phyloP scores from a whole-genome alignment of 2,329 filamentous ascomycete species.

The Sarocladium brachiariae region DNA sequence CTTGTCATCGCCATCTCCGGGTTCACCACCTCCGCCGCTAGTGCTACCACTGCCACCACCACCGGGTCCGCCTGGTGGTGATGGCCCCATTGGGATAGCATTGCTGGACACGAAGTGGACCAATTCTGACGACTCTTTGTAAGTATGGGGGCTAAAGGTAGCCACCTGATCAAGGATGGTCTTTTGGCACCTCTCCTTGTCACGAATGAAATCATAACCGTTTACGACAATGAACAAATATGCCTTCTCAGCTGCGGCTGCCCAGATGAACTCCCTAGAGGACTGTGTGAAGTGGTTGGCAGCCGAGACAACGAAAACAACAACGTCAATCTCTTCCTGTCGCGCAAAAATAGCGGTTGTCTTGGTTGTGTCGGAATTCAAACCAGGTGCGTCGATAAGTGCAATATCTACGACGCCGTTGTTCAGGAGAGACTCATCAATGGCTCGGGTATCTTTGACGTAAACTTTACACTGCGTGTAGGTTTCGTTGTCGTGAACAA shows the following conservation, averaged over 20 bases:
- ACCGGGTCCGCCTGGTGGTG: slow-evolving; percentile 47
- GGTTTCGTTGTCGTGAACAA: slow-evolving; percentile 80
- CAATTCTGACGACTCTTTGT: slow-evolving; percentile 85
- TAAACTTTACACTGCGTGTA: slow-evolving; percentile 98
- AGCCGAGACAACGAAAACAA: slow-evolving; percentile 95
- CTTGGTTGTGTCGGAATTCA: slow-evolving; percentile 94
- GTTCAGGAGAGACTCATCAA: slow-evolving; percentile 90
- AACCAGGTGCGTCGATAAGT: slow-evolving; percentile 88
- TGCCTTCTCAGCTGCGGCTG: slow-evolving; percentile 91
- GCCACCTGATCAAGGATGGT: slow-evolving; percentile 88
- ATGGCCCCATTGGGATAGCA: slow-evolving; percentile 69
- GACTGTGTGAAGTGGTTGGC: slow-evolving; percentile 97
- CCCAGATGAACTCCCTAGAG: slow-evolving; percentile 96
- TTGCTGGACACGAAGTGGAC: slow-evolving; percentile 99
- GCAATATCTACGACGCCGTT: slow-evolving; percentile 98
- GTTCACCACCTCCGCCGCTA: slow-evolving; percentile 49
- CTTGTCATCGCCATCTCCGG: slow-evolving; percentile 52
- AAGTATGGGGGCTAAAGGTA: slow-evolving; percentile 82
- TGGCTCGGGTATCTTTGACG: slow-evolving; percentile 78
- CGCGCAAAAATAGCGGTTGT: slow-evolving; percentile 95
- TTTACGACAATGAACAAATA: slow-evolving; percentile 99
- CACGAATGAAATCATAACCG: slow-evolving; percentile 87
- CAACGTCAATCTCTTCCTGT: slow-evolving; percentile 97
- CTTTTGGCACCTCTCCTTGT: slow-evolving; percentile 85
- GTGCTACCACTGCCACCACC: slow-evolving; percentile 46